Percentiles rank a stretch among this genome's conserved stretches.
Conservation (phyloP, 345 rosid species). For the Gossypium sturtianum region DNA sequence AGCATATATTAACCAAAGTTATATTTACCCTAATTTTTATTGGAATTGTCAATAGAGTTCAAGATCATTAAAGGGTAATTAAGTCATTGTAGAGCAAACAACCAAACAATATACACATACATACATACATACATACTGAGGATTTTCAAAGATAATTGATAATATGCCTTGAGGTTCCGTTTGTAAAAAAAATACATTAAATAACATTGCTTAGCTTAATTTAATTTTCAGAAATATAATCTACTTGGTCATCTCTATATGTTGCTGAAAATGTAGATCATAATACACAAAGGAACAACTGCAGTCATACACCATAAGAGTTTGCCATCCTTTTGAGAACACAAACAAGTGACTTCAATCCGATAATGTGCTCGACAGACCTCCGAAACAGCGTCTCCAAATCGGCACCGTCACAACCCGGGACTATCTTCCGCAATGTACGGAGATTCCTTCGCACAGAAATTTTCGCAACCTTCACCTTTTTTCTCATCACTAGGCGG, state of each 20-base stretch:
- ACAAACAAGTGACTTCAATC: constrained; percentile 37
- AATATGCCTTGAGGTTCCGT: neutral
- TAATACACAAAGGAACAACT: neutral
- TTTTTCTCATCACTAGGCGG: constrained; percentile 22
- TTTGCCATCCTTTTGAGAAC: constrained; percentile 33
- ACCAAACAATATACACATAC: too few species aligned
- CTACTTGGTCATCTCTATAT: neutral
- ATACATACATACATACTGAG: too few species aligned
- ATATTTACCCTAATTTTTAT: too few species aligned
- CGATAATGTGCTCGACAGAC: constrained; percentile 36
- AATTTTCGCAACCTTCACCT: constrained; percentile 19
- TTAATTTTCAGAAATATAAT: neutral
- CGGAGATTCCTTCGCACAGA: constrained; percentile 28
- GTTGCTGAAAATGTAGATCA: constrained; percentile 1
- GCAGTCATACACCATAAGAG: constrained; percentile 21
- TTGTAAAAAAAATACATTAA: neutral
- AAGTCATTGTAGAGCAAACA: neutral
- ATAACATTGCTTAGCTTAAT: neutral
- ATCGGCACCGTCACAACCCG: constrained; percentile 39
- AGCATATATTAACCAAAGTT: too few species aligned
- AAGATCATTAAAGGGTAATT: neutral
- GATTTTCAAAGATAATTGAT: neutral
- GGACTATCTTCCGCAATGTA: constrained; percentile 34
- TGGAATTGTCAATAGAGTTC: neutral
- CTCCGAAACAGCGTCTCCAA: constrained; percentile 41